phyloP scores from a whole-genome alignment of 305 asterid genomes.

The Fraxinus latifolia region DNA sequence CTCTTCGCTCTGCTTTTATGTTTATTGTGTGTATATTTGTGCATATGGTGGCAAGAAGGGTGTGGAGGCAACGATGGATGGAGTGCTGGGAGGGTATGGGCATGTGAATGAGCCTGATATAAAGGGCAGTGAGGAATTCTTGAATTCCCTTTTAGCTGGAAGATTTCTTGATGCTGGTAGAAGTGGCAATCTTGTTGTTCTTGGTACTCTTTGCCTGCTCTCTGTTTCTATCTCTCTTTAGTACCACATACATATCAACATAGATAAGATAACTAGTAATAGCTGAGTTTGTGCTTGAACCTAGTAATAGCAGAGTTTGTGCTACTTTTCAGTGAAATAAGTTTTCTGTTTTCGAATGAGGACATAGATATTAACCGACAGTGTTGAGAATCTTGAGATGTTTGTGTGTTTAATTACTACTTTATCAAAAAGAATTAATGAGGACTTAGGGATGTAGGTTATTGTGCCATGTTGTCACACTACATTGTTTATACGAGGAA shows the following conservation, averaged over 20 bases:
- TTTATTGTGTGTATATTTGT: constrained; percentile 15
- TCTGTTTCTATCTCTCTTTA: background rate
- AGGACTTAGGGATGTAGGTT: background rate
- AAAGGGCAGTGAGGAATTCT: constrained; percentile 66
- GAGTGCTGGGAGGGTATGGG: constrained; percentile 89
- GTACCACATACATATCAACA: background rate
- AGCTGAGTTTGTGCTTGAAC: background rate
- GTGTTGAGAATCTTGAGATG: background rate
- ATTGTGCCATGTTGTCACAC: background rate
- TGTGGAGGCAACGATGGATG: constrained; percentile 88
- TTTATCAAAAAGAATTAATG: background rate
- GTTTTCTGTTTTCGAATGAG: background rate
- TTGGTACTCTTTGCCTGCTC: constrained; percentile 44
- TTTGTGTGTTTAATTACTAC: background rate
- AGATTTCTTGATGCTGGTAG: constrained; percentile 55
- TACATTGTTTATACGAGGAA: too few species aligned
- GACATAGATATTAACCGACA: background rate
- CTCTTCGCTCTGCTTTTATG: background rate
- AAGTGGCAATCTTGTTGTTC: constrained; percentile 63
- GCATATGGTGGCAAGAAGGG: constrained; percentile 50
- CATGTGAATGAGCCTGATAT: constrained; percentile 80
- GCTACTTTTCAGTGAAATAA: too few species aligned
- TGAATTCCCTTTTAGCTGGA: constrained; percentile 60
- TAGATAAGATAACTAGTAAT: background rate
- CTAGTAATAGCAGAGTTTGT: too few species aligned